Evolutionary conservation across 768 basidiomycete species (phyloP).

Genomic region (Tubosaeta sp.): DNA sequence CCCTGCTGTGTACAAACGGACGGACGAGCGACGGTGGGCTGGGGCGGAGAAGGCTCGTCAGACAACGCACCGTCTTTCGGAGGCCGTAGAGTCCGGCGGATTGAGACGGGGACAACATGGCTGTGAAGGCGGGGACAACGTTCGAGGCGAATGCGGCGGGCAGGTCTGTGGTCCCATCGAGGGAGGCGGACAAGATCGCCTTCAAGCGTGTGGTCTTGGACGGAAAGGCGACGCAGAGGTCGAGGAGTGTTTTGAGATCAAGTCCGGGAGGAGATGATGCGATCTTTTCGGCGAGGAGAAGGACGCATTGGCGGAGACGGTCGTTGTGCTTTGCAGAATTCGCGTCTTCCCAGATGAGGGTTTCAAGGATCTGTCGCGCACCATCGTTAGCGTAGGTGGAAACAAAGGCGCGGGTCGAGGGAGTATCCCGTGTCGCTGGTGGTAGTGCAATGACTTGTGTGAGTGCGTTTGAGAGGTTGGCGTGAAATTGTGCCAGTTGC

Average conservation of each 20-base stretch:
- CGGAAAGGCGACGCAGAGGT: slow-evolving; percentile 58
- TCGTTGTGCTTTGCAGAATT: slow-evolving; percentile 35
- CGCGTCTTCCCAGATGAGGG: slow-evolving; percentile 53
- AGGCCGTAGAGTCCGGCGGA: slow-evolving; percentile 55
- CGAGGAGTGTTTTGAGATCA: slow-evolving; percentile 53
- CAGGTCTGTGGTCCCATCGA: slow-evolving; percentile 32
- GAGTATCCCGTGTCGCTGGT: slow-evolving; percentile 41
- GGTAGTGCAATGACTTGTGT: slow-evolving; percentile 45
- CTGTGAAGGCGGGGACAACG: slow-evolving; percentile 54
- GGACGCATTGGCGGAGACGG: slow-evolving; percentile 42
- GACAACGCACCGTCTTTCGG: slow-evolving; percentile 58
- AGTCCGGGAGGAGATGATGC: slow-evolving; percentile 38
- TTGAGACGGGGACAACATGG: slow-evolving; percentile 41
- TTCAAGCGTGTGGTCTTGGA: slow-evolving; percentile 42
- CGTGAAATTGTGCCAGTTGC: slow-evolving; percentile 46
- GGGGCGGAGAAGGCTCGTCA: slow-evolving; percentile 50
- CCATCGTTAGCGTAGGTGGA: slow-evolving; percentile 54
- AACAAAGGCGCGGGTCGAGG: slow-evolving; percentile 46
- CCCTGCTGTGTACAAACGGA: slow-evolving; percentile 47
- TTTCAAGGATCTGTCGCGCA: slow-evolving; percentile 49
- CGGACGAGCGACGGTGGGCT: slow-evolving; percentile 46
- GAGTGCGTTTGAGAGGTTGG: slow-evolving; percentile 46
- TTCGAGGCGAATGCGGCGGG: slow-evolving; percentile 36
- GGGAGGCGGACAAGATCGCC: slow-evolving; percentile 40
- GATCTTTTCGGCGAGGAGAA: slow-evolving; percentile 56